Base-by-base conservation (phyloP, 139 green algal species). In the Raphidocelis subcapitata region DNA sequence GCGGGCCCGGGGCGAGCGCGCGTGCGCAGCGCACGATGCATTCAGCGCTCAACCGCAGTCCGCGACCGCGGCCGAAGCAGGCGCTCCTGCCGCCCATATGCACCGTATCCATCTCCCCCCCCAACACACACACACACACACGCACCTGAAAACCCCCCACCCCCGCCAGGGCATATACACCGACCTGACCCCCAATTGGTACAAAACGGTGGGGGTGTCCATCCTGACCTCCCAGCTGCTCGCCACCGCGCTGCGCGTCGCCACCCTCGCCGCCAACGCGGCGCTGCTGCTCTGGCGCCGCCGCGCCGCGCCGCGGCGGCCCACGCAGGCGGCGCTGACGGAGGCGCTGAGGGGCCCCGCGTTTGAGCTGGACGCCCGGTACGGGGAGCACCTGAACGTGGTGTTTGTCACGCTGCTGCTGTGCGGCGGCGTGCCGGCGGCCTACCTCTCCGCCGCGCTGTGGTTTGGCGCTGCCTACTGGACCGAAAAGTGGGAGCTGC, bases 401-500 rank as follows among this genome's bases (percentile, higher is more conserved):
- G 69, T 90, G 3, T 92, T 85, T 52, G 77, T 89, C 5, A 60
- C 66, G 3, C 64, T 88, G 66, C 64, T 82, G 14, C 86, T 86
- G 55, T 79, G 60, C 1, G 32, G 54, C 3, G 82, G 72, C 20
- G 77, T 92, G 56, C 86, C 86, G 3, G 18, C 90, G 18, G 33
- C 84, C 62, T 82, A 84, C 70, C 52, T 77, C 12, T 33, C 75
- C 2, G 74, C 65, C 5, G 75, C 82, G 3, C 29, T 87, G 20
- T 81, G 77, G 55, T 87, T 90, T 49, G 31, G 44, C 51, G 49
- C 55, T 2, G 67, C 65, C 21, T 90, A 82, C 72, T 85, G 67
- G 72, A 33, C 65, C 28, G 87, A 91, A 56, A 89, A 88, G 61
- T 84, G 64, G 46, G 82, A 88, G 57, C 79, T 91, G 67, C 83